Evolutionary conservation across 2,329 filamentous ascomycete genomes (phyloP).

Genomic region (Periconia sp.): DNA sequence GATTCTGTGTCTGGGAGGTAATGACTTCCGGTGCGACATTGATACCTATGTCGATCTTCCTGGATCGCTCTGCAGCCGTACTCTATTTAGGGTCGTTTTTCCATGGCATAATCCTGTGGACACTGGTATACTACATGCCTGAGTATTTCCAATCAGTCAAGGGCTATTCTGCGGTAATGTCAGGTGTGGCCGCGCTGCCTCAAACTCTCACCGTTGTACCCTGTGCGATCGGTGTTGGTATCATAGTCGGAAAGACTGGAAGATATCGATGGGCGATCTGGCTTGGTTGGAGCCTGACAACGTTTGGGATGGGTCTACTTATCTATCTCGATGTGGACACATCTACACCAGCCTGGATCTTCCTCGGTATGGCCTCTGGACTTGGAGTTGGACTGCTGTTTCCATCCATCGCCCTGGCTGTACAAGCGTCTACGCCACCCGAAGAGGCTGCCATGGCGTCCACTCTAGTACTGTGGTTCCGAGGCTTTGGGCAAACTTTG

Average conservation of each 20-base stretch:
- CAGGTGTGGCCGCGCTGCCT: slow-evolving; percentile 12
- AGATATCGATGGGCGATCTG: slow-evolving; percentile 13
- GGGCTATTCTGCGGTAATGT: slow-evolving; percentile 7
- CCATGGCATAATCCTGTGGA: slow-evolving; percentile 53
- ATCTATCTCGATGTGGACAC: no score
- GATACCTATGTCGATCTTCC: slow-evolving; percentile 46
- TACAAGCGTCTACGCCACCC: no score
- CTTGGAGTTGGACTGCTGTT: no score
- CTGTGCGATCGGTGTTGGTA: slow-evolving; percentile 11
- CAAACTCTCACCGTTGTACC: slow-evolving; percentile 10
- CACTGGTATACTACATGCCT: slow-evolving; percentile 61
- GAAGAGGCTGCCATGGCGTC: no score
- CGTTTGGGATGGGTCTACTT: slow-evolving; percentile 53
- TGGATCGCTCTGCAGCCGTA: slow-evolving; percentile 56
- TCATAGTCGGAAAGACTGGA: slow-evolving; percentile 12
- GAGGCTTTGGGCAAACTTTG: no score
- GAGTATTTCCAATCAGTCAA: slow-evolving; percentile 62
- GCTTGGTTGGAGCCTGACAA: slow-evolving; percentile 47
- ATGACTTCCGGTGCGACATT: slow-evolving; percentile 59
- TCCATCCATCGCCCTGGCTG: no score
- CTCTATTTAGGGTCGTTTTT: slow-evolving; percentile 58
- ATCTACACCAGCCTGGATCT: no score
- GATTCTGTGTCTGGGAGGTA: slow-evolving; percentile 59
- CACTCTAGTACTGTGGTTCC: no score
- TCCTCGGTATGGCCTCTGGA: no score